Conservation (phyloP, 2,329 filamentous ascomycete genomes). For the Fusarium scirpi region DNA sequence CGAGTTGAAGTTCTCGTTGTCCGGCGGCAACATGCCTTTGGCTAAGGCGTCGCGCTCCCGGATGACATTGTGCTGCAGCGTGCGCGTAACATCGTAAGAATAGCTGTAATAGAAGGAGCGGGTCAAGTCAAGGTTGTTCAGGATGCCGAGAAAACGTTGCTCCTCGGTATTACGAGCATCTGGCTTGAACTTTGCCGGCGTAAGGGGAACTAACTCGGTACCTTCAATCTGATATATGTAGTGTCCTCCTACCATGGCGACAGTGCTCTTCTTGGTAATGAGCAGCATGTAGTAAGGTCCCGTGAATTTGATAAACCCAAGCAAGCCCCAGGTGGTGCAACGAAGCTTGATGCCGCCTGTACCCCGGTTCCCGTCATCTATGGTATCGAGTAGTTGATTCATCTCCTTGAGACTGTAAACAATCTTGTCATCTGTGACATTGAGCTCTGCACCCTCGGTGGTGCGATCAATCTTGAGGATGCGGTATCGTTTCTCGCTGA, state of each 20-base stretch:
- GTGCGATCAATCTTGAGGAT: slow-evolving; percentile 96
- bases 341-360: slow-evolving; percentile 91
- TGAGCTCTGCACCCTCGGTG: slow-evolving; percentile 79
- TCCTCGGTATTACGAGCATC: slow-evolving; percentile 88
- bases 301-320: slow-evolving; percentile 97
- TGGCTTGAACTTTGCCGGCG: slow-evolving; percentile 79
- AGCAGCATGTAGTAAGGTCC: slow-evolving; percentile 97
- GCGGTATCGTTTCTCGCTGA: slow-evolving; percentile 87
- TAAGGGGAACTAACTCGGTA: slow-evolving; percentile 90
- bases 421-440: slow-evolving; percentile 92
- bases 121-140: slow-evolving; percentile 91
- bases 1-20: slow-evolving; percentile 78
- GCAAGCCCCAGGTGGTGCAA: slow-evolving; percentile 90
- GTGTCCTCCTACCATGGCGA: slow-evolving; percentile 95
- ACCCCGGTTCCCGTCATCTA: slow-evolving; percentile 93
- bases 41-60: slow-evolving; percentile 79
- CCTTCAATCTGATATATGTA: slow-evolving; percentile 96
- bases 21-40: slow-evolving; percentile 69
- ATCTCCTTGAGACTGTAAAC: slow-evolving; percentile 94
- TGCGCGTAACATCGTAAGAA: slow-evolving; percentile 94
- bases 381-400: slow-evolving; percentile 90
- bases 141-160: slow-evolving; percentile 85
- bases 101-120: slow-evolving; percentile 98
- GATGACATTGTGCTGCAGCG: slow-evolving; percentile 91
- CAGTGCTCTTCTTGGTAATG: slow-evolving; percentile 94